phyloP scores from a whole-genome alignment of 345 rosid genomes.

The Syzygium oleosum region DNA sequence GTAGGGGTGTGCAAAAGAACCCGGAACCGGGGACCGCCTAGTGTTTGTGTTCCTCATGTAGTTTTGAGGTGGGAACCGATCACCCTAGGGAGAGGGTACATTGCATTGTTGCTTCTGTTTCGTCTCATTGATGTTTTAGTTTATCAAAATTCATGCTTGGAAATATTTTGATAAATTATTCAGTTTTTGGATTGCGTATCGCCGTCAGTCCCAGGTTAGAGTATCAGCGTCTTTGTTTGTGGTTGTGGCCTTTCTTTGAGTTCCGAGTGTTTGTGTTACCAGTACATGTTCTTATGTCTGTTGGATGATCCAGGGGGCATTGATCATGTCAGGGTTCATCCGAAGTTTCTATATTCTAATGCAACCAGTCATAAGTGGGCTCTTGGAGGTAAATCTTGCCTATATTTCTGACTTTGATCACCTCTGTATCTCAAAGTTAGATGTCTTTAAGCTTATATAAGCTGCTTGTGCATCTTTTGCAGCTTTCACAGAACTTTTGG shows the following conservation, averaged over 20 bases:
- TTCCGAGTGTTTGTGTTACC: neutral
- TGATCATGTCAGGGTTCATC: conserved; percentile 95
- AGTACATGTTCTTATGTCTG: neutral
- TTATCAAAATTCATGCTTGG: neutral
- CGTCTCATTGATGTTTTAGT: neutral
- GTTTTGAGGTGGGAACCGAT: too few species aligned
- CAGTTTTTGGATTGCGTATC: neutral
- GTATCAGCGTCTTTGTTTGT: neutral
- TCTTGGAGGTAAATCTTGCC: conserved; percentile 63
- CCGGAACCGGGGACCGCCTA: too few species aligned
- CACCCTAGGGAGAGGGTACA: neutral
- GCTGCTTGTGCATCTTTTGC: conserved; percentile 5
- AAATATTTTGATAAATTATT: neutral
- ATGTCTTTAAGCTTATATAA: neutral
- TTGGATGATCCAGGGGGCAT: conserved; percentile 41
- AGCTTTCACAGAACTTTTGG: conserved; percentile 94
- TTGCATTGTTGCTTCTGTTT: neutral
- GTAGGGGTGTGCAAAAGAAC: too few species aligned
- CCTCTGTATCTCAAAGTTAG: neutral
- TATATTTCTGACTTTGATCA: neutral
- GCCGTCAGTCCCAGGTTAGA: neutral
- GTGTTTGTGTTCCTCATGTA: too few species aligned
- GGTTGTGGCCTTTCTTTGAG: neutral
- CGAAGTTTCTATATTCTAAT: conserved; percentile 88
- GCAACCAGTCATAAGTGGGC: conserved; percentile 99